Evolutionary conservation across 352 stramenopile genomes (phyloP).

Genomic region (Phytophthora citrophthora): DNA sequence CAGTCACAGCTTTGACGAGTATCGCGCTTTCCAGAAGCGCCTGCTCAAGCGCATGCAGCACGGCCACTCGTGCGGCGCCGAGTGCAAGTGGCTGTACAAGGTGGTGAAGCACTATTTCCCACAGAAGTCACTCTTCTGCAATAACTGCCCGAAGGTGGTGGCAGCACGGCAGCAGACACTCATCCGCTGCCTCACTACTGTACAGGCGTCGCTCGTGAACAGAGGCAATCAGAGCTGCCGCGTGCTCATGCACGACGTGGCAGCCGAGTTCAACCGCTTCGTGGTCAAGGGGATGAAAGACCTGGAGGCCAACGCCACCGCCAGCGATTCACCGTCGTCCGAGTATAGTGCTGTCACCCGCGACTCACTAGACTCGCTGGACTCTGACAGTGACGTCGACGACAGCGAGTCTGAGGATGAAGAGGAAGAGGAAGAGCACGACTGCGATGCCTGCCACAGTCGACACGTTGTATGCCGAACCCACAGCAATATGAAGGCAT

Average conservation of each 20-base stretch:
- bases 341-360: slow-evolving; percentile 36
- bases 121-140: slow-evolving; percentile 45
- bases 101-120: slow-evolving; percentile 73
- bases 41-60: slow-evolving; percentile 53
- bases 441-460: slow-evolving; percentile 43
- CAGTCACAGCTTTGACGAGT: slow-evolving; percentile 53
- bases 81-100: slow-evolving; percentile 73
- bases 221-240: slow-evolving; percentile 43
- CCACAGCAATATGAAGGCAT: slow-evolving; percentile 29
- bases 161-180: slow-evolving; percentile 43
- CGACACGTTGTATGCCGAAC: slow-evolving; percentile 38
- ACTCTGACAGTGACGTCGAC: slow-evolving; percentile 17
- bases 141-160: slow-evolving; percentile 43
- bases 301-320: slow-evolving; percentile 22
- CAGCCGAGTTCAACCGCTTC: slow-evolving; percentile 46
- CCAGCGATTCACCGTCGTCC: slow-evolving; percentile 30
- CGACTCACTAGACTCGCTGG: slow-evolving; percentile 36
- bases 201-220: slow-evolving; percentile 48
- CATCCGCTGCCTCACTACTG: slow-evolving; percentile 40
- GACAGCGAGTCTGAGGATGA: slow-evolving; percentile 27
- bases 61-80: slow-evolving; percentile 62
- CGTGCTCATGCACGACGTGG: slow-evolving; percentile 41
- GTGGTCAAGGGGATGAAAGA: slow-evolving; percentile 43
- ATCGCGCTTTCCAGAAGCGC: slow-evolving; percentile 50
- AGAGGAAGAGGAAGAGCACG: slow-evolving; percentile 22